A percentile compares a stretch with the other conserved stretches of the same genome.
Evolutionary conservation across 106 monocot genomes (phyloP).

Genomic region (Dactylorhiza incarnata): DNA sequence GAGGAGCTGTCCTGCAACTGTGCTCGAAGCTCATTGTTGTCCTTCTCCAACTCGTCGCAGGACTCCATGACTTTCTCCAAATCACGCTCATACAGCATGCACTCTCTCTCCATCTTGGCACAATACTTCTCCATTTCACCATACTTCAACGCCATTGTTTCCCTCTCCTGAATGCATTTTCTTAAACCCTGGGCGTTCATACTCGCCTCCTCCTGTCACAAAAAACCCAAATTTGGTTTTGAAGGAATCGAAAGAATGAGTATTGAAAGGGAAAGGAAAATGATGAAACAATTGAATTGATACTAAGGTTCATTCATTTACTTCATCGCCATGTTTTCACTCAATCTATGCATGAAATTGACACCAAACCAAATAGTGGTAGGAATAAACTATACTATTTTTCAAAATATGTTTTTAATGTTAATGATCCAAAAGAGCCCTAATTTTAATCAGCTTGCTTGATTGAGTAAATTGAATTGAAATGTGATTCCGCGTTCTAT

Average conservation of each 20-base stretch:
- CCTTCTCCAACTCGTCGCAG: conserved; percentile 56
- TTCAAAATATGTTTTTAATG: too few species aligned
- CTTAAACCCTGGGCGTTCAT: conserved; percentile 74
- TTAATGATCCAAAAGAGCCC: too few species aligned
- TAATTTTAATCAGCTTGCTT: too few species aligned
- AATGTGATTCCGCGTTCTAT: too few species aligned
- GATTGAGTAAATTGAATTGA: too few species aligned
- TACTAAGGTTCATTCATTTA: too few species aligned
- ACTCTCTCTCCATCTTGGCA: conserved; percentile 57
- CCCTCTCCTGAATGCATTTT: conserved; percentile 71
- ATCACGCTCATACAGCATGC: conserved; percentile 61
- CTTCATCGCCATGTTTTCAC: too few species aligned
- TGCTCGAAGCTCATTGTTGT: conserved; percentile 57
- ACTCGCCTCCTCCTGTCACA: conserved; percentile 67
- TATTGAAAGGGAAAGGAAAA: not conserved
- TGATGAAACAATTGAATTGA: not conserved
- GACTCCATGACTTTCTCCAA: conserved; percentile 58
- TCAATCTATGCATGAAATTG: too few species aligned
- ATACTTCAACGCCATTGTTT: conserved; percentile 22
- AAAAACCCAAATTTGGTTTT: not conserved
- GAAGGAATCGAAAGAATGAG: not conserved
- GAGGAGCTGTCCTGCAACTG: conserved; percentile 22
- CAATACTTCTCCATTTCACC: conserved; percentile 30
- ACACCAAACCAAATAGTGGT: too few species aligned
- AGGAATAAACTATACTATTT: too few species aligned